These are phyloP conservation scores for Podosphaera fusca DNA, from an alignment of 2,329 filamentous ascomycete species.

Conservation along the genomic window DNA sequence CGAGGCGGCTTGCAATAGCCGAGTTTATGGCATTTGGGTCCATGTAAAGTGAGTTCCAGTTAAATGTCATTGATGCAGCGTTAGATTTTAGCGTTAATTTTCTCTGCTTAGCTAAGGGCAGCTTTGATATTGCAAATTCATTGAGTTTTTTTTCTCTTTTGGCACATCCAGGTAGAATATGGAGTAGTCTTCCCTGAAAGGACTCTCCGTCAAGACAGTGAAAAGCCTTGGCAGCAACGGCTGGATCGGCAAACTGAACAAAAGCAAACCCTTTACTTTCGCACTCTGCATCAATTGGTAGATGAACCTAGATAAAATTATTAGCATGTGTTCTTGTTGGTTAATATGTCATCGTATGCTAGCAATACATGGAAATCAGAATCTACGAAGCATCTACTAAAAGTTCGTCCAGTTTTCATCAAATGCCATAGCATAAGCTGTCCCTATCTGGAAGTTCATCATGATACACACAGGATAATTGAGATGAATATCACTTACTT, in stretches of 20 bases:
- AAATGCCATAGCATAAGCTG: constrained; percentile 86
- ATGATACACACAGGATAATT: constrained; percentile 24
- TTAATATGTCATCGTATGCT: not conserved
- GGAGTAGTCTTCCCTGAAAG: constrained; percentile 80
- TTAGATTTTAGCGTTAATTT: constrained; percentile 68
- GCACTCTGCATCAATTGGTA: constrained; percentile 52
- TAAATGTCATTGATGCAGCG: constrained; percentile 58
- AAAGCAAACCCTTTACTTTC: constrained; percentile 79
- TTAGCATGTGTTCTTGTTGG: constrained; percentile 19
- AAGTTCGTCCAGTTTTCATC: constrained; percentile 91
- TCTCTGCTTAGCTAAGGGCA: constrained; percentile 86
- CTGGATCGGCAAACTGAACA: constrained; percentile 51
- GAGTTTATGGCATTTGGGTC: constrained; percentile 87
- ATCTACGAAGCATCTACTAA: constrained; percentile 99
- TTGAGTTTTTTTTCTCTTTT: constrained; percentile 68
- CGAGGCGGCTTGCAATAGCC: constrained; percentile 65
- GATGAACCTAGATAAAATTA: constrained; percentile 44
- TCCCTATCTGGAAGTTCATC: constrained; percentile 99
- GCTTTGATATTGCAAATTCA: constrained; percentile 70
- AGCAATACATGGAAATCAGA: constrained; percentile 25
- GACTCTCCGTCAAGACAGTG: constrained; percentile 57
- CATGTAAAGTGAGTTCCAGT: constrained; percentile 99
- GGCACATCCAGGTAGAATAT: constrained; percentile 64
- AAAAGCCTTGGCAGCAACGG: constrained; percentile 57
- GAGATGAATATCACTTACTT: constrained; percentile 39